Percentiles rank a stretch among this genome's conserved stretches.
Evolutionary conservation across 371 early-diverging fungal genomes (phyloP).

Genomic region (Lichtheimia corymbifera): DNA sequence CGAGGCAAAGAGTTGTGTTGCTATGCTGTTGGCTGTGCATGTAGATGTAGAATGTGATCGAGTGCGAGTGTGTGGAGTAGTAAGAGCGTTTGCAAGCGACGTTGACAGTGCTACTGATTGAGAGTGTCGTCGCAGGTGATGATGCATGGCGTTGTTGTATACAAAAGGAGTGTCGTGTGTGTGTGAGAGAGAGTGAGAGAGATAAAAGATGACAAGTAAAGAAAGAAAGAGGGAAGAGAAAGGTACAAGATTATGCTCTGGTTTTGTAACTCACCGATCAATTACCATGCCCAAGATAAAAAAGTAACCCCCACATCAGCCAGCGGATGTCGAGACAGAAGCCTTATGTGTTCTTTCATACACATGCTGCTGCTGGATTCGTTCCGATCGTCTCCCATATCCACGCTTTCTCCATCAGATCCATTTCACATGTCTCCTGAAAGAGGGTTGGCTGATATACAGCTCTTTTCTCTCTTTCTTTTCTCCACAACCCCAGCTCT

Average conservation of each 20-base stretch:
- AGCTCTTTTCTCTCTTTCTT: too few relatives aligned
- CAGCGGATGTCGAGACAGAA: constrained; percentile 8
- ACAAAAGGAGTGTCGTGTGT: background rate
- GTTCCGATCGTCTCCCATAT: too few relatives aligned
- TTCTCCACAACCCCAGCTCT: too few relatives aligned
- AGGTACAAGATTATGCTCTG: constrained; percentile 1
- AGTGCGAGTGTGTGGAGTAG: constrained; percentile 19
- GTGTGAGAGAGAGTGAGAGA: background rate
- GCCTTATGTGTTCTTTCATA: background rate
- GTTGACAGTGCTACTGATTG: constrained; percentile 18
- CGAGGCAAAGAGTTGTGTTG: constrained; percentile 38
- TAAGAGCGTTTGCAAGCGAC: constrained; percentile 9
- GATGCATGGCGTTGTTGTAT: background rate
- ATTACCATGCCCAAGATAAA: too few relatives aligned
- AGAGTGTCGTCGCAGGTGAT: constrained; percentile 22
- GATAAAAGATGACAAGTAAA: constrained; percentile 2
- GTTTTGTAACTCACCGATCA: too few relatives aligned
- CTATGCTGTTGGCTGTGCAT: constrained; percentile 26
- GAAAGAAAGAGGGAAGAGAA: constrained; percentile 9
- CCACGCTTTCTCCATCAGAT: too few relatives aligned
- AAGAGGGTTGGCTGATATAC: too few relatives aligned
- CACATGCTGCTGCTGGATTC: background rate
- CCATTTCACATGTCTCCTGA: too few relatives aligned
- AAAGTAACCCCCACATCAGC: too few relatives aligned
- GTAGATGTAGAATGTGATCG: constrained; percentile 24